Evolutionary conservation across 2,329 filamentous ascomycete species (phyloP).

Genomic region (Aureobasidium sp.): DNA sequence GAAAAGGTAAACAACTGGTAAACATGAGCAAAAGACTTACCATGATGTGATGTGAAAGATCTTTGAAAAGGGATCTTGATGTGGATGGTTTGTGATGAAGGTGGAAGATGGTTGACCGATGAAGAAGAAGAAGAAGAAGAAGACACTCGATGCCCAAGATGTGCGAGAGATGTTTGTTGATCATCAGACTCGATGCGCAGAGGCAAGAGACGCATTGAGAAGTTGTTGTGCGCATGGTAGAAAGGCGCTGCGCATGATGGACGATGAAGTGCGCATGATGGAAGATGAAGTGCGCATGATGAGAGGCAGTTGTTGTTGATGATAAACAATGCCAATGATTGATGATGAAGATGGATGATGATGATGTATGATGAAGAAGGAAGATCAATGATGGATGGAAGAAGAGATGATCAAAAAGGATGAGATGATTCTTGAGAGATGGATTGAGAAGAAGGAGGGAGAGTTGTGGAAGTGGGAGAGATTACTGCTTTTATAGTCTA

Average conservation of each 20-base stretch:
- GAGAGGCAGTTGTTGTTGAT: background rate
- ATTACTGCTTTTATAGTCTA: background rate
- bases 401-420: background rate
- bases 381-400: background rate
- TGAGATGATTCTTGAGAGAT: background rate
- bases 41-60: background rate
- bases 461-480: background rate
- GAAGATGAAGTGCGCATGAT: background rate
- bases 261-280: background rate
- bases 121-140: background rate
- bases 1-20: background rate
- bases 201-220: background rate
- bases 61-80: background rate
- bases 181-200: background rate
- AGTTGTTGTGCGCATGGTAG: background rate
- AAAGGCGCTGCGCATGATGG: background rate
- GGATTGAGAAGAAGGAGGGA: background rate
- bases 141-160: conserved; percentile 8
- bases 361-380: background rate
- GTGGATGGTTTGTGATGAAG: background rate
- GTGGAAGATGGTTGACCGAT: conserved; percentile 2
- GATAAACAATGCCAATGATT: conserved; percentile 1
- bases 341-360: background rate
- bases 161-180: background rate
- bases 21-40: background rate